These are phyloP conservation scores for Podospora fimiseda DNA, from an alignment of 495 filamentous ascomycete genomes.

Conservation along the genomic window DNA sequence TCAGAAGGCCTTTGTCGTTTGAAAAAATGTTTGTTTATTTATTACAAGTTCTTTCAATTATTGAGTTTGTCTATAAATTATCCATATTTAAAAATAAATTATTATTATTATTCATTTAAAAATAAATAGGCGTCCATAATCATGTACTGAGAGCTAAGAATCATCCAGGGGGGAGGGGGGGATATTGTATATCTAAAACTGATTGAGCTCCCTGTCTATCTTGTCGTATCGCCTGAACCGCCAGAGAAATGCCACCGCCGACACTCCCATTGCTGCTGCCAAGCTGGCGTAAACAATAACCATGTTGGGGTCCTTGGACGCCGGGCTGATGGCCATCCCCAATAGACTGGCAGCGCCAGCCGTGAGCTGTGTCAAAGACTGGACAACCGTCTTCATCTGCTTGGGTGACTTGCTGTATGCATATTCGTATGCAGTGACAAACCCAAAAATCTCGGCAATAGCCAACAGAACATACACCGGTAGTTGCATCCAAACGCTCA, in stretches of 20 bases:
- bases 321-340: constrained; percentile 38
- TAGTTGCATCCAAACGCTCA: constrained; percentile 35
- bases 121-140: no score
- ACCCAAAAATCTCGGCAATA: constrained; percentile 37
- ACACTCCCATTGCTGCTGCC: constrained; percentile 29
- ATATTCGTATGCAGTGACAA: constrained; percentile 45
- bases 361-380: constrained; percentile 38
- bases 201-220: constrained; percentile 9
- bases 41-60: no score
- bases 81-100: no score
- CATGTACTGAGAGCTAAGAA: no score
- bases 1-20: no score
- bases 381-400: constrained; percentile 25
- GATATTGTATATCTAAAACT: background rate
- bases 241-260: constrained; percentile 26
- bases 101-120: no score
- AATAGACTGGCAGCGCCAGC: constrained; percentile 35
- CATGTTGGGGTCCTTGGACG: constrained; percentile 38
- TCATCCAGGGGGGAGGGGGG: no score
- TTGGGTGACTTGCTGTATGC: constrained; percentile 41
- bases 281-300: constrained; percentile 40
- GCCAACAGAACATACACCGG: constrained; percentile 36
- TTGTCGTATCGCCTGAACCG: constrained; percentile 25
- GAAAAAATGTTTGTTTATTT: no score
- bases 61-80: no score